These are phyloP conservation scores for Cytospora schulzeri DNA, from an alignment of 2,329 filamentous ascomycete species.

Conservation along the genomic window DNA sequence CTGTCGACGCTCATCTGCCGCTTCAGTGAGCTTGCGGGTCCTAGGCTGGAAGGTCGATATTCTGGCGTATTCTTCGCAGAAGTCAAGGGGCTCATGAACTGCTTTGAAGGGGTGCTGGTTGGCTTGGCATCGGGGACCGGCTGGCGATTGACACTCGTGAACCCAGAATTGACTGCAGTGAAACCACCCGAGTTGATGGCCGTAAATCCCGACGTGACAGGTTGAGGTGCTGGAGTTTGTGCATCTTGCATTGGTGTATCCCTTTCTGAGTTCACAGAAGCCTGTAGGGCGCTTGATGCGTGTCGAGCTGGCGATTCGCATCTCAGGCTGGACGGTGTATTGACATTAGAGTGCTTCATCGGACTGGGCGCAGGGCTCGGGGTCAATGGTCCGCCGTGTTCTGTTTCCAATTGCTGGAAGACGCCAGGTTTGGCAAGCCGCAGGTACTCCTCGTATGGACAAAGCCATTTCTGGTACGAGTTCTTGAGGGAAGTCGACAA, in stretches of 20 bases:
- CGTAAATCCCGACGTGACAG: slow-evolving; percentile 50
- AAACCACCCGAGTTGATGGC: slow-evolving; percentile 66
- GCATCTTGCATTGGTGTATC: slow-evolving; percentile 54
- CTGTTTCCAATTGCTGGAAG: slow-evolving; percentile 91
- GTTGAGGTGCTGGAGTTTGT: slow-evolving; percentile 40
- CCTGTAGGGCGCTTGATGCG: slow-evolving; percentile 56
- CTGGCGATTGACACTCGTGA: slow-evolving; percentile 66
- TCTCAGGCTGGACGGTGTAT: slow-evolving; percentile 60
- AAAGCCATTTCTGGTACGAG: slow-evolving; percentile 95
- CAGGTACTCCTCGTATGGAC: slow-evolving; percentile 94
- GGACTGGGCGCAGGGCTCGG: slow-evolving; percentile 72
- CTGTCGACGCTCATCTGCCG: slow-evolving; percentile 70
- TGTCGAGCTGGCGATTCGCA: slow-evolving; percentile 68
- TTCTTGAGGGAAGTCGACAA: slow-evolving; percentile 97
- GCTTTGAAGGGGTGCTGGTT: slow-evolving; percentile 62
- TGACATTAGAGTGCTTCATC: slow-evolving; percentile 64
- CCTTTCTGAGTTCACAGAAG: slow-evolving; percentile 49
- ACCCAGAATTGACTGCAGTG: slow-evolving; percentile 72
- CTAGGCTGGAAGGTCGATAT: slow-evolving; percentile 56
- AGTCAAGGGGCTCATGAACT: slow-evolving; percentile 62
- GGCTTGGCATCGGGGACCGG: slow-evolving; percentile 50
- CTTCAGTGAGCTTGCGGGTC: slow-evolving; percentile 68
- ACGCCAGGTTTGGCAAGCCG: slow-evolving; percentile 89
- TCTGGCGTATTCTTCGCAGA: slow-evolving; percentile 69
- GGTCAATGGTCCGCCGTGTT: slow-evolving; percentile 90